Percentiles rank a stretch among this genome's conserved stretches.
Evolutionary conservation across 352 stramenopile genomes (phyloP).

Genomic region (Phytophthora cactorum): DNA sequence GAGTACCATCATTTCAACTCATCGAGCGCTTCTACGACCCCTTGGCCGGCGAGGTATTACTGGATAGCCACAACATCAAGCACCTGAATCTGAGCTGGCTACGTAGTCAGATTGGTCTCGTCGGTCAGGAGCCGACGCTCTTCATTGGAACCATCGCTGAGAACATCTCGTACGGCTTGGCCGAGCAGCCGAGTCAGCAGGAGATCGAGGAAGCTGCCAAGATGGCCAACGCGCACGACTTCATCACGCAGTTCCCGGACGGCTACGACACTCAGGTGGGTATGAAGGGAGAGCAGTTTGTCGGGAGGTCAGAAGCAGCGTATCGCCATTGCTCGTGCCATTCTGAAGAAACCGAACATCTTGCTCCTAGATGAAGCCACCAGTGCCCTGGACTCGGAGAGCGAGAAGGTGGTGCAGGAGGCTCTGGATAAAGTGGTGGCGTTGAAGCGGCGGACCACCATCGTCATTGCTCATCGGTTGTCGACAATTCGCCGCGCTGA

Average conservation of each 20-base stretch:
- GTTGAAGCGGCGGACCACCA: conserved; percentile 77
- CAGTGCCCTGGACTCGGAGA: conserved; percentile 83
- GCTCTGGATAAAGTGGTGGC: conserved; percentile 71
- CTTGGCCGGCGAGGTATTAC: conserved; percentile 50
- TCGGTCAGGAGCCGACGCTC: conserved; percentile 64
- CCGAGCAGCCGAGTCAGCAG: conserved; percentile 43
- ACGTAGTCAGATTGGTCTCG: conserved; percentile 64
- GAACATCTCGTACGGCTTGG: conserved; percentile 60
- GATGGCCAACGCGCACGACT: conserved; percentile 93
- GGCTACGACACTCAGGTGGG: conserved; percentile 94
- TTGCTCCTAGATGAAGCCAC: conserved; percentile 93
- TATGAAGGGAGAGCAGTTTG: conserved; percentile 90
- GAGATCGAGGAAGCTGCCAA: conserved; percentile 89
- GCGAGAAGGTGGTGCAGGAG: conserved; percentile 85
- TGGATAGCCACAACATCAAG: conserved; percentile 82
- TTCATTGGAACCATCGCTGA: conserved; percentile 74
- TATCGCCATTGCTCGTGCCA: conserved; percentile 92
- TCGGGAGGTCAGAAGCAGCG: conserved; percentile 74
- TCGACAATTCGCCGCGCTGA: conserved; percentile 95
- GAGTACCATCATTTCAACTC: conserved; percentile 53
- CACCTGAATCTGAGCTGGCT: conserved; percentile 71
- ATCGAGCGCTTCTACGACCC: conserved; percentile 79
- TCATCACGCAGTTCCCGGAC: conserved; percentile 92
- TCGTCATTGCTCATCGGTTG: conserved; percentile 95
- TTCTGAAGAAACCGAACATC: conserved; percentile 88